Evolutionary conservation across 2,329 filamentous ascomycete species (phyloP).

Genomic region (Shiraia sp.): DNA sequence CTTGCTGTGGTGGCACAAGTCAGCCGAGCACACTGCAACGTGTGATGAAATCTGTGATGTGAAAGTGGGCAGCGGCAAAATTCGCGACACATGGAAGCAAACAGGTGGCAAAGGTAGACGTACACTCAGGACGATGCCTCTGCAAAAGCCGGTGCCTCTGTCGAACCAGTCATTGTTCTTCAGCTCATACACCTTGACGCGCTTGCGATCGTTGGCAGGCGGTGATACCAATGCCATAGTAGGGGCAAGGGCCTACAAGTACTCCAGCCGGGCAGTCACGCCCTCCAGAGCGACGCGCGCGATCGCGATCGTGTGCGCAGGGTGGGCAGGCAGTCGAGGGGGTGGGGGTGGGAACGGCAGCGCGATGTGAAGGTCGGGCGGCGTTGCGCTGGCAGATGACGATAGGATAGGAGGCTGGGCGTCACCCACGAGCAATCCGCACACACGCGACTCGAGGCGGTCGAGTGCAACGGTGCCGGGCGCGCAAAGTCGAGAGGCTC

Average conservation of each 20-base stretch:
- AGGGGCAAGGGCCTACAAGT: constrained; percentile 29
- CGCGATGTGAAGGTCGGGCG: constrained; percentile 13
- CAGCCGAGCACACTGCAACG: constrained; percentile 32
- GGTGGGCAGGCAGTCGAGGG: constrained; percentile 11
- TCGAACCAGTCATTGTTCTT: constrained; percentile 99
- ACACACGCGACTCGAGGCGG: constrained; percentile 11
- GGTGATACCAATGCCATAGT: constrained; percentile 48
- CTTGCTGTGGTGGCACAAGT: constrained; percentile 61
- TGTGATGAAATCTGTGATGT: constrained; percentile 7
- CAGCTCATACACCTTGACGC: constrained; percentile 99
- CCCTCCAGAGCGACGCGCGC: constrained; percentile 42
- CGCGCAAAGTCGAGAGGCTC: constrained; percentile 10
- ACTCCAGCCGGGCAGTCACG: constrained; percentile 37
- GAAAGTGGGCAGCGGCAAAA: constrained; percentile 10
- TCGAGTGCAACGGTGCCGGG: constrained; percentile 4
- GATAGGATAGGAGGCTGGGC: constrained; percentile 20
- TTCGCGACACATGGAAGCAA: constrained; percentile 6
- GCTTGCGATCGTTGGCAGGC: constrained; percentile 56
- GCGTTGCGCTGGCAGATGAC: constrained; percentile 27
- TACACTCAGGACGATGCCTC: constrained; percentile 74
- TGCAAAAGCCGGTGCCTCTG: constrained; percentile 93
- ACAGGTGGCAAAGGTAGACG: constrained; percentile 38
- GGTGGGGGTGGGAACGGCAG: constrained; percentile 16
- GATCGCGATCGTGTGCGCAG: constrained; percentile 31
- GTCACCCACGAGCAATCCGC: constrained; percentile 10